A percentile compares a stretch with the other conserved stretches of the same genome.
Evolutionary conservation across 202 grass and related monocot species (phyloP).

Genomic region (Hordeum pubiflorum): DNA sequence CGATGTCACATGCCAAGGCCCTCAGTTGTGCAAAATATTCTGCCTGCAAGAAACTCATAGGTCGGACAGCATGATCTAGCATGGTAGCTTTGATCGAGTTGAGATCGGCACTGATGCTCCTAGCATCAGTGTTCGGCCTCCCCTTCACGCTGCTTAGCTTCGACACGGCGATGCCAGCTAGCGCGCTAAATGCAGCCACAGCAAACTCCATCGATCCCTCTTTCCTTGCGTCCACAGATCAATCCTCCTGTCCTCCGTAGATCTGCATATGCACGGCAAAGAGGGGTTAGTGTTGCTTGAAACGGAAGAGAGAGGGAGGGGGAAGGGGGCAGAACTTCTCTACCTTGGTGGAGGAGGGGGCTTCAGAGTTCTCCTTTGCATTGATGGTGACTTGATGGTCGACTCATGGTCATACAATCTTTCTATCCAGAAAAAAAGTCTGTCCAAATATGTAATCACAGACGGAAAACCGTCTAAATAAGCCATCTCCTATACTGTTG

Average conservation of each 20-base stretch:
- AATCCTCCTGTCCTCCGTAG: not conserved
- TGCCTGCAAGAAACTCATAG: not conserved
- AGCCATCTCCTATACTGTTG: too few relatives aligned
- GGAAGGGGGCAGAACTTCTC: too few relatives aligned
- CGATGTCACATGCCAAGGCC: not conserved
- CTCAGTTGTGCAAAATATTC: not conserved
- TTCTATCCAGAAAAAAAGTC: too few relatives aligned
- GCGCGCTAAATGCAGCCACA: not conserved
- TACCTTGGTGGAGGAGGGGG: too few relatives aligned
- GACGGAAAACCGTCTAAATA: too few relatives aligned
- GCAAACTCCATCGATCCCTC: not conserved
- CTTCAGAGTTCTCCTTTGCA: too few relatives aligned
- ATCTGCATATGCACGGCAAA: not conserved
- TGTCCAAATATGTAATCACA: too few relatives aligned
- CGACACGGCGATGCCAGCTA: not conserved
- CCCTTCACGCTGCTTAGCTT: not conserved
- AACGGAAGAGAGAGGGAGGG: too few relatives aligned
- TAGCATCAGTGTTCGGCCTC: not conserved
- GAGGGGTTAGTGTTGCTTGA: too few relatives aligned
- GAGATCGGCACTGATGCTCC: not conserved
- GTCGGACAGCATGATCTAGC: not conserved
- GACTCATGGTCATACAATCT: too few relatives aligned
- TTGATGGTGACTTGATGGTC: too few relatives aligned
- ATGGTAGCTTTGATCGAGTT: not conserved
- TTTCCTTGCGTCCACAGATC: not conserved